Base-by-base conservation (phyloP, 768 basidiomycete species). In the Leucogyrophana mollusca region DNA sequence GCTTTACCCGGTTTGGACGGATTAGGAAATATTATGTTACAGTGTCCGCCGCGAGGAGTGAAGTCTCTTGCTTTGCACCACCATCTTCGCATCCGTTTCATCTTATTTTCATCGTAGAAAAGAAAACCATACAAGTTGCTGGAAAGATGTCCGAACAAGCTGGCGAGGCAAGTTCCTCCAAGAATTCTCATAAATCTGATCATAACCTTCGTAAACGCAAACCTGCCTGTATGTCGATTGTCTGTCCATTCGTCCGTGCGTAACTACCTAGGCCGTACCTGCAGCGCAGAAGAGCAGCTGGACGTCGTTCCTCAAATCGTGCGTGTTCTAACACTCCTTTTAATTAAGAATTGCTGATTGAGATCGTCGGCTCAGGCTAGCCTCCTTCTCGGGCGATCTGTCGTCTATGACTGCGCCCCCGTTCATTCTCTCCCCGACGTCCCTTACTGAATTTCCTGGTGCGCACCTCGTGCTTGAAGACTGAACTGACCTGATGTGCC, bases 381-480 rank as follows among this genome's bases (percentile, higher is more conserved):
- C 91, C 24, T 85, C 85, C 25, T 81, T 94, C 60, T 89, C 90
- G 2, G 92, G 92, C 45, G 93, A 94, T 70, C 75, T 94, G 35
- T 93, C 87, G 1, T 80, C 83, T 3, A 69, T 92, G 64, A 90
- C 90, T 1, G 89, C 90, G 0, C 89, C 90, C 27, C 87, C 90
- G 0, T 94, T 97, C 72, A 96, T 97, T 53, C 79, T 95, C 38
- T 93, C 90, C 1, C 92, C 91, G 8, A 82, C 85, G 4, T 95
- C 92, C 2, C 77, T 95, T 41, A 94, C 93, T 0, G 93, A 94
- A 65, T 96, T 90, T 61, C 91, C 92, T 50, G 86, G 90, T 90
- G 49, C 49, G 80, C 62, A 11, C 22, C 32, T 14, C 25, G 34
- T 47, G 41, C 23, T 50, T 55, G 9, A 20, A 16, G 6, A 33